Base-by-base conservation (phyloP, 129 eudicot species). In the Saussurea involucrata region DNA sequence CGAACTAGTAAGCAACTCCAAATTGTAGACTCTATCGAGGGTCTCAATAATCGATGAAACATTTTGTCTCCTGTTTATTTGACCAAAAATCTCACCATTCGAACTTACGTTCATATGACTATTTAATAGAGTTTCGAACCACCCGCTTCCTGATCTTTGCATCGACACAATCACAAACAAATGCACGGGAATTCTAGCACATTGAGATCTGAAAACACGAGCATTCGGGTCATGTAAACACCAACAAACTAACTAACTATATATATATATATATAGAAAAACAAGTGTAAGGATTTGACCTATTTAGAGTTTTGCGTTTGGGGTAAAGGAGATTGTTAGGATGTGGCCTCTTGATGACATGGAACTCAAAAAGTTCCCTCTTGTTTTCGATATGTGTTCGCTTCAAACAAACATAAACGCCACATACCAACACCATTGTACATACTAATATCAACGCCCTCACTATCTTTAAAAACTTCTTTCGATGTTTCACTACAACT, bases 61-160 rank as follows among this genome's bases (percentile, higher is more conserved):
- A 79, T 92, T 91, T 36, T 74, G 78, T 71, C 97, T 91, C 83
- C 98, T 89, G 13, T 76, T 82, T 69, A 83, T 85, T 28, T 12
- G 72, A 69, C 94, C 86, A 76, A 95, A 95, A 17, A 95, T 95
- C 79, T 95, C 98, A 22, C 98, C 98, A 73, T 95, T 88, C 15
- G 97, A 95, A 76, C 96, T 95, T 37, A 91, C 87, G 76, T 95
- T 88, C 13, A 65, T 53, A 81, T 95, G 98, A 86, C 97, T 95
- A 76, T 95, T 95, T 72, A 95, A 80, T 34, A 95, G 64, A 57
- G 97, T 89, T 82, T 95, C 98, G 9, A 95, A 91, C 98, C 98
- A 95, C 68, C 98, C 97, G 71, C 97, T 95, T 68, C 98, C 97
- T 11, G 98, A 95, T 80, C 98, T 85, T 86, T 95, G 97, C 89